Conservation (phyloP, 768 basidiomycete species). For the Lactifluus piperatus region DNA sequence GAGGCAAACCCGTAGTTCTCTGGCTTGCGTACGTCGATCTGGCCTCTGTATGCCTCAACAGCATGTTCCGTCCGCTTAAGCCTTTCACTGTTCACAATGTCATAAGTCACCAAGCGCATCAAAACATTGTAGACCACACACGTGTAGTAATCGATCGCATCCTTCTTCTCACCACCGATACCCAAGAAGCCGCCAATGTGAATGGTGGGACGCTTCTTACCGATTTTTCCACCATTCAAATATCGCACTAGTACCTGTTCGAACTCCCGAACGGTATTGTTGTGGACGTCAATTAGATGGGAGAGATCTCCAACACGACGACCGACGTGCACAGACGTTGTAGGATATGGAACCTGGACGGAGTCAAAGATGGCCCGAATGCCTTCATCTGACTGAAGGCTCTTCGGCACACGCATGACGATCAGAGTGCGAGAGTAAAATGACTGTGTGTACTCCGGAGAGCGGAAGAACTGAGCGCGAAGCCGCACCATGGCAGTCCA, state of each 20-base stretch:
- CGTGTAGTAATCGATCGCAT: constrained; percentile 94
- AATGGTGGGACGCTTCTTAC: constrained; percentile 73
- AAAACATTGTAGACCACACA: constrained; percentile 31
- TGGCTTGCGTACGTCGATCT: constrained; percentile 65
- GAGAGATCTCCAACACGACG: constrained; percentile 84
- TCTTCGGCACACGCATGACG: constrained; percentile 70
- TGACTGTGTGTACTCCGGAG: constrained; percentile 76
- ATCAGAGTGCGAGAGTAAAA: constrained; percentile 93
- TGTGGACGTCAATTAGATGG: constrained; percentile 85
- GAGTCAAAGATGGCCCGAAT: constrained; percentile 66
- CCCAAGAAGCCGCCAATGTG: constrained; percentile 73
- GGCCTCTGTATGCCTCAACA: constrained; percentile 62
- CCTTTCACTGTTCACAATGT: constrained; percentile 29
- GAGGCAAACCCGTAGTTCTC: constrained; percentile 92
- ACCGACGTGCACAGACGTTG: constrained; percentile 84
- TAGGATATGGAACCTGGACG: constrained; percentile 74
- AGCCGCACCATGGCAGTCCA: constrained; percentile 75
- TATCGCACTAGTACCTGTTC: constrained; percentile 86
- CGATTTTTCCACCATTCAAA: constrained; percentile 74
- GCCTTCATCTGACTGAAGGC: constrained; percentile 78
- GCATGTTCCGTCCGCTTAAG: constrained; percentile 58
- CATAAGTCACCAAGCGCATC: not conserved
- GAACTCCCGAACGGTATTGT: constrained; percentile 87
- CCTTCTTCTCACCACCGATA: constrained; percentile 74
- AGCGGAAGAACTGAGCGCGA: constrained; percentile 81